Conservation (phyloP, 129 eudicot genomes). For the Arctium minus region DNA sequence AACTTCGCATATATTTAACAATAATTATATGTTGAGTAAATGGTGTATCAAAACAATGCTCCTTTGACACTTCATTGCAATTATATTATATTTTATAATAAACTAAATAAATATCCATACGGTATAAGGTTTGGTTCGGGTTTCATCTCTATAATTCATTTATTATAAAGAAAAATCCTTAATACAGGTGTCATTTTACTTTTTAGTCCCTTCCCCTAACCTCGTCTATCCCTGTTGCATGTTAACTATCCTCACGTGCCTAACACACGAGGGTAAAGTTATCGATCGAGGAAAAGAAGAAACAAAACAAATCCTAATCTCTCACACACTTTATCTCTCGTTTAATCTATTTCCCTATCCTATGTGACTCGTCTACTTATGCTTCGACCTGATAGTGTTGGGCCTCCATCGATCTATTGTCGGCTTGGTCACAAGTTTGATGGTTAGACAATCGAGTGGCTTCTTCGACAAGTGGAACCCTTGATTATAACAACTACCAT, state of each 20-base stretch:
- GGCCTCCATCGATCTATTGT: slow-evolving; percentile 24
- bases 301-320: background rate
- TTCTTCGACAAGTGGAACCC: slow-evolving; percentile 71
- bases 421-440: slow-evolving; percentile 74
- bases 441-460: slow-evolving; percentile 76
- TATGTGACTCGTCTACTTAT: background rate
- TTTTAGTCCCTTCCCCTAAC: background rate
- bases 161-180: background rate
- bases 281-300: background rate
- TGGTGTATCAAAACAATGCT: background rate
- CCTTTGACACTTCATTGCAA: background rate
- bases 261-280: background rate
- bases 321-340: background rate
- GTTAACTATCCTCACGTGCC: background rate
- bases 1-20: background rate
- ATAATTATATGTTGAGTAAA: background rate
- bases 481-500: slow-evolving; percentile 75
- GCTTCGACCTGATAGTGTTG: background rate
- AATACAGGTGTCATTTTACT: background rate
- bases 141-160: background rate
- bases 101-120: background rate
- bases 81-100: background rate
- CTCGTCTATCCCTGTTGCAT: background rate
- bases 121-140: background rate
- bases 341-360: background rate